Evolutionary conservation across 495 filamentous ascomycete genomes (phyloP), one percentile per base, ranked within the genome.

Genomic region (Arthonia radiata): DNA sequence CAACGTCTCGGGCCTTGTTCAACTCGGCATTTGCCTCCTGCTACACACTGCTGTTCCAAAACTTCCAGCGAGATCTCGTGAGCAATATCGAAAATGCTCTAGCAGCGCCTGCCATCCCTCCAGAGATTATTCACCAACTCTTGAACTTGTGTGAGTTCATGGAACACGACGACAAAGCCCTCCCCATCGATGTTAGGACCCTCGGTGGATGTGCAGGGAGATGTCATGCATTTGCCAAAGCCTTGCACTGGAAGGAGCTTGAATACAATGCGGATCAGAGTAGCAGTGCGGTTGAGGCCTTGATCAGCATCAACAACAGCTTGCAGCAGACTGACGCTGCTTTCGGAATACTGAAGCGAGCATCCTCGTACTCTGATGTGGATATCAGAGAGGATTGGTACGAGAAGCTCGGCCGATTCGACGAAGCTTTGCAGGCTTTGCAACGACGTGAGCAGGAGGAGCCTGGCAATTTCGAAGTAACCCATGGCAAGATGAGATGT

Each of bases 401-500:
- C 35, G 86, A 94, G 53, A 97, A 93, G 44, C 57, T 97, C 14
- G 76, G 92, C 40, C 74, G 86, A 27, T 97, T 89, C 89, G 86
- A 97, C 37, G 86, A 97, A 47, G 86, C 86, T n/a, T 57, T 97
- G 33, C 63, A 67, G 27, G 82, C 81, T 21, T 97, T 94, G 37
- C 69, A 79, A 34, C 67, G 75, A 32, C 69, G 79, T 11, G 71
- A 78, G 35, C 52, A 46, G 30, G 62, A 70, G 5, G 59, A 60
- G 5, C 61, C 67, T 2, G 53, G 62, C 4, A 75, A 73, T 0
- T 73, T 94, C 34, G 82, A 93, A 29, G 70, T 93, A 18, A 83
- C 83, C 4, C 92, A 94, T 80, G 86, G 86, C 33, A 94, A 97
- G 49, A 99, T 99, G 86, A 72, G 89, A 11, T 99, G 86, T 61